Base-by-base conservation (phyloP, 768 basidiomycete genomes). In the Hemileccinum rubropunctum region DNA sequence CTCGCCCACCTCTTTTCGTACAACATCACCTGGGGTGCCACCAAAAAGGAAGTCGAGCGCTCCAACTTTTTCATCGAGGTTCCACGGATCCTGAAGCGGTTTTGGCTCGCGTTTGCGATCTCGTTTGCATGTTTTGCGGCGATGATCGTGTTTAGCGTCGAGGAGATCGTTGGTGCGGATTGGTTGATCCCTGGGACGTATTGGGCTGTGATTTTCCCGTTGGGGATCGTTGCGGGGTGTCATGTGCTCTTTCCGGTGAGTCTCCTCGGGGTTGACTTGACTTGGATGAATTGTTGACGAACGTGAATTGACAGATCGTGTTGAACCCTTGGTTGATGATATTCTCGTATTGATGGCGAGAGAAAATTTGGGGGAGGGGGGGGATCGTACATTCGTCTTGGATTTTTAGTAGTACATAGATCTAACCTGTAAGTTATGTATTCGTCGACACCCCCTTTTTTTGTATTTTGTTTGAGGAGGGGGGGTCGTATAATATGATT, bases 11-110 rank as follows among this genome's bases (percentile, higher is more conserved):
- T 83, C 45, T 77, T 82, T 60, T 79, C 79, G 23, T 83, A 81
- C 65, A 77, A 84, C 65, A 77, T 79, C 56, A 70, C 67, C 6
- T 84, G 82, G 83, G 73, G 76, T 2, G 75, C 81, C 13, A 84
- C 82, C 6, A 77, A 81, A 60, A 94, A 92, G 77, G 88, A 90
- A 66, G 90, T 95, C 34, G 86, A 93, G 65, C 78, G 81, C 28
- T 89, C 87, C 20, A 95, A 94, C 64, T 93, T 95, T 74, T 93
- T 89, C 78, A 80, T 86, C 44, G 92, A 95, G 64, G 82, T 93
- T 12, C 93, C 93, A 1, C 80, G 81, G 49, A 92, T 95, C 63
- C 72, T 86, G 61, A 82, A 82, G 55, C 84, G 91, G 4, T 95
- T 90, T 72, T 83, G 86, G 76, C 59, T 81, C 41, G 78, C 80